Conservation (phyloP, 208 protist genomes). For the Leishmania turanica region DNA sequence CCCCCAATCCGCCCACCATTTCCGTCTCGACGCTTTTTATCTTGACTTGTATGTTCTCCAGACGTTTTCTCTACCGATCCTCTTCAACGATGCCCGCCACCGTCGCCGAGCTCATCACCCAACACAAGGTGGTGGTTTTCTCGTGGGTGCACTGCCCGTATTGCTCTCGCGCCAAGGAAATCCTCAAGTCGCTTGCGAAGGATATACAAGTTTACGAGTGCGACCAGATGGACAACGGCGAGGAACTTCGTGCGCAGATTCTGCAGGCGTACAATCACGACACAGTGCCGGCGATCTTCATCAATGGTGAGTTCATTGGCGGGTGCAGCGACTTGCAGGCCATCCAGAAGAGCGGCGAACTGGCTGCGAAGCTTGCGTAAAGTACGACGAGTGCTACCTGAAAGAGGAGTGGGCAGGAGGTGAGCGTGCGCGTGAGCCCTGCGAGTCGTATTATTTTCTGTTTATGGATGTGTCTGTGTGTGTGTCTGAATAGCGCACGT, state of each 20-base stretch:
- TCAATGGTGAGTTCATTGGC: slow-evolving; percentile 78
- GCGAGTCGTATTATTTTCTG: neutral
- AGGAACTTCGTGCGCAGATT: slow-evolving; percentile 53
- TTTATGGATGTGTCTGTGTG: neutral
- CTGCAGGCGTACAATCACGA: slow-evolving; percentile 58
- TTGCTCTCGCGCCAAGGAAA: slow-evolving; percentile 62
- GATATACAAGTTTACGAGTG: slow-evolving; percentile 64
- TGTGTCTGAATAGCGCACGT: neutral
- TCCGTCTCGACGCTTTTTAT: neutral
- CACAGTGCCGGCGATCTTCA: slow-evolving; percentile 80
- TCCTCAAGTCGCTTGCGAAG: slow-evolving; percentile 43
- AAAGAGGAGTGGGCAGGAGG: neutral
- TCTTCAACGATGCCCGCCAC: slow-evolving; percentile 25
- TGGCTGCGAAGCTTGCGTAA: slow-evolving; percentile 47
- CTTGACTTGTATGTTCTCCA: neutral
- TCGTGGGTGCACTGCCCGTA: slow-evolving; percentile 68
- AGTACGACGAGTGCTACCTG: neutral
- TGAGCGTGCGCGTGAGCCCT: neutral
- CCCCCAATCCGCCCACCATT: neutral
- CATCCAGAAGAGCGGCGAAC: slow-evolving; percentile 52
- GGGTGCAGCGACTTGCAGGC: slow-evolving; percentile 58
- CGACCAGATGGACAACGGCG: slow-evolving; percentile 57
- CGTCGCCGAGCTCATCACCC: slow-evolving; percentile 41
- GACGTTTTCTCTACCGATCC: neutral
- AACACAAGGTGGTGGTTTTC: slow-evolving; percentile 74